Evolutionary conservation across 164 flowering plant species (phyloP).

Genomic region (Vitis amurensis): DNA sequence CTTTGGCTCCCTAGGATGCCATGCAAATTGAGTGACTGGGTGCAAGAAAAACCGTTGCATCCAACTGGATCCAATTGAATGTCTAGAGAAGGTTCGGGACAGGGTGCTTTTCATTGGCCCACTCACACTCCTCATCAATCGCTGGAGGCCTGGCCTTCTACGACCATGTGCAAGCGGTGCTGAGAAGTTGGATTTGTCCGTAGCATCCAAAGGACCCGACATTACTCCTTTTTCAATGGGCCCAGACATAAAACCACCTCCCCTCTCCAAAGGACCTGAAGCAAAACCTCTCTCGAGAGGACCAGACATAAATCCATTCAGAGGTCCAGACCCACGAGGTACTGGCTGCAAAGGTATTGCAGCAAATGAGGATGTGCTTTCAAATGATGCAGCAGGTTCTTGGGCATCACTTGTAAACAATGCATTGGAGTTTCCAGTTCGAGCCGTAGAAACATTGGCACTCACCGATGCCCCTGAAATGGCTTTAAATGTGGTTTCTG

Average conservation of each 20-base stretch:
- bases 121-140: constrained; percentile 56
- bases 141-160: constrained; percentile 44
- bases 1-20: constrained; percentile 52
- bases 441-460: constrained; percentile 62
- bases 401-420: constrained; percentile 38
- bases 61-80: constrained; percentile 45
- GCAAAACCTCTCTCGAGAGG: constrained; percentile 66
- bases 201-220: constrained; percentile 60
- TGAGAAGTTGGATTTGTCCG: constrained; percentile 56
- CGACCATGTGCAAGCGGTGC: constrained; percentile 55
- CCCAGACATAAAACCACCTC: constrained; percentile 57
- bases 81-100: constrained; percentile 50
- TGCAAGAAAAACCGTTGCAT: constrained; percentile 53
- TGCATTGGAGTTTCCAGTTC: constrained; percentile 48
- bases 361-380: constrained; percentile 65
- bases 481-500: constrained; percentile 56
- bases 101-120: constrained; percentile 55
- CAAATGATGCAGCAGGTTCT: constrained; percentile 64
- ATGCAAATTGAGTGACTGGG: constrained; percentile 44
- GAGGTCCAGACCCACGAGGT: constrained; percentile 61
- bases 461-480: constrained; percentile 79
- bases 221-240: constrained; percentile 59
- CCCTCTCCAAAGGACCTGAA: constrained; percentile 62
- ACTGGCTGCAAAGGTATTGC: constrained; percentile 63
- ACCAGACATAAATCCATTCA: constrained; percentile 63